These are phyloP conservation scores for Botrytis paeoniae DNA, from an alignment of 2,329 filamentous ascomycete genomes.

Conservation along the genomic window DNA sequence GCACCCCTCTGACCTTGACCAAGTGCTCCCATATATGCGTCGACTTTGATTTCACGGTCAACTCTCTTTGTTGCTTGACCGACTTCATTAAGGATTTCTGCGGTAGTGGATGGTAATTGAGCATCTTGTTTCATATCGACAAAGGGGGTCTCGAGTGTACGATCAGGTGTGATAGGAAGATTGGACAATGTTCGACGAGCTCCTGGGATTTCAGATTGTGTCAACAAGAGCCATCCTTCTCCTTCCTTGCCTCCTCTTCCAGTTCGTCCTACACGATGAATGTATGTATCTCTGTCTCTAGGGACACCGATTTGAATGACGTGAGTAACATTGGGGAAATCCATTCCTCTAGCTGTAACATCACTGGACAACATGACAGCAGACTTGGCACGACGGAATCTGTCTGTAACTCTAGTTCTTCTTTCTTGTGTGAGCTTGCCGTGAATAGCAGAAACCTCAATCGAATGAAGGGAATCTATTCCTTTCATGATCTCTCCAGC, in stretches of 20 bases:
- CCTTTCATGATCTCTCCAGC: conserved; percentile 53
- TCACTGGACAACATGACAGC: conserved; percentile 75
- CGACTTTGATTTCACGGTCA: conserved; percentile 28
- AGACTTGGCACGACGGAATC: conserved; percentile 61
- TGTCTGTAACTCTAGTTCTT: conserved; percentile 68
- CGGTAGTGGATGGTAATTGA: conserved; percentile 34
- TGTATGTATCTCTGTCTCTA: conserved; percentile 64
- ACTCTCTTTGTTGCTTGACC: conserved; percentile 34
- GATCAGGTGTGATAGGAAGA: conserved; percentile 35
- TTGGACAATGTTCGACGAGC: conserved; percentile 30
- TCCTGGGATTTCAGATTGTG: conserved; percentile 24
- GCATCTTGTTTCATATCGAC: conserved; percentile 39
- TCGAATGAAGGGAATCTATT: conserved; percentile 32
- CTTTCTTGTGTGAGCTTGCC: conserved; percentile 68
- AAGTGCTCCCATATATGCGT: conserved; percentile 33
- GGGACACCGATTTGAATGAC: conserved; percentile 71
- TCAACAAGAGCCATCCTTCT: conserved; percentile 48
- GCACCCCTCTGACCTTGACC: background rate
- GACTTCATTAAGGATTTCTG: conserved; percentile 33
- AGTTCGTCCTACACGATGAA: conserved; percentile 74
- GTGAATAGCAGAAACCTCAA: conserved; percentile 59
- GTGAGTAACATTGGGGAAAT: conserved; percentile 76
- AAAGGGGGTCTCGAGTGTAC: conserved; percentile 28
- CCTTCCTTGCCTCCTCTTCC: conserved; percentile 72
- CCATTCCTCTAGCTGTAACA: conserved; percentile 79